phyloP scores from a whole-genome alignment of 2,329 filamentous ascomycete genomes.

The Lachnellula hyalina region DNA sequence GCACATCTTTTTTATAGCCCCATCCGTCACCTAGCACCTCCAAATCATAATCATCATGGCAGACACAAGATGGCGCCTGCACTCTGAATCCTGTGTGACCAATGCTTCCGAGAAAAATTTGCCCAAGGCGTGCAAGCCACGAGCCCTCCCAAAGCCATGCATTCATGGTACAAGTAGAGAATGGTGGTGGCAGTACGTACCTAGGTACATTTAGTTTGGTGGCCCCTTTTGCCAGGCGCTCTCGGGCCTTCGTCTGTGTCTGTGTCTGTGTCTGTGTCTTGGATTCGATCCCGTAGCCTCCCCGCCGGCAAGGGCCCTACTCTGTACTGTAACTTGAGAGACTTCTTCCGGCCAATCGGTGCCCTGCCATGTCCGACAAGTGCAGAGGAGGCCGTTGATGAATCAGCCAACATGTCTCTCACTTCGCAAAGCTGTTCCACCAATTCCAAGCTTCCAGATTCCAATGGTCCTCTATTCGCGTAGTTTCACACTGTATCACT shows the following conservation, averaged over 20 bases:
- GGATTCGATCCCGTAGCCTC: conserved; percentile 1
- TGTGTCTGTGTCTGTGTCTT: conserved; percentile 8
- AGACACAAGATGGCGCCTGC: background rate
- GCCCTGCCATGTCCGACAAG: conserved; percentile 3
- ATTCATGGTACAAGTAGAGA: no score
- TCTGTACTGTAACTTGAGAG: no score
- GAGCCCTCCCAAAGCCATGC: conserved; percentile 1
- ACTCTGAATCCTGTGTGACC: background rate
- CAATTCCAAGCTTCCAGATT: background rate
- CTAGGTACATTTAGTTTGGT: background rate
- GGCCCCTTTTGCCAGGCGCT: conserved; percentile 2
- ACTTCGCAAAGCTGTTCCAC: background rate
- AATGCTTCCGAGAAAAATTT: background rate
- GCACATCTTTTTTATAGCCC: background rate
- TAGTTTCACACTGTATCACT: conserved; percentile 2
- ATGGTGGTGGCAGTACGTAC: background rate
- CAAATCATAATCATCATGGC: background rate
- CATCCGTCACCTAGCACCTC: background rate
- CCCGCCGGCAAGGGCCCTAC: conserved; percentile 8
- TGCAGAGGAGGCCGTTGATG: conserved; percentile 13
- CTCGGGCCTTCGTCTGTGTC: conserved; percentile 10
- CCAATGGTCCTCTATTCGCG: background rate
- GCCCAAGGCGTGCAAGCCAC: conserved; percentile 12
- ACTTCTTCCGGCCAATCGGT: conserved; percentile 11
- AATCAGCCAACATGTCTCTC: conserved; percentile 1